These are phyloP conservation scores for Tolypocladium capitatum DNA, from an alignment of 2,329 filamentous ascomycete species.

Conservation along the genomic window DNA sequence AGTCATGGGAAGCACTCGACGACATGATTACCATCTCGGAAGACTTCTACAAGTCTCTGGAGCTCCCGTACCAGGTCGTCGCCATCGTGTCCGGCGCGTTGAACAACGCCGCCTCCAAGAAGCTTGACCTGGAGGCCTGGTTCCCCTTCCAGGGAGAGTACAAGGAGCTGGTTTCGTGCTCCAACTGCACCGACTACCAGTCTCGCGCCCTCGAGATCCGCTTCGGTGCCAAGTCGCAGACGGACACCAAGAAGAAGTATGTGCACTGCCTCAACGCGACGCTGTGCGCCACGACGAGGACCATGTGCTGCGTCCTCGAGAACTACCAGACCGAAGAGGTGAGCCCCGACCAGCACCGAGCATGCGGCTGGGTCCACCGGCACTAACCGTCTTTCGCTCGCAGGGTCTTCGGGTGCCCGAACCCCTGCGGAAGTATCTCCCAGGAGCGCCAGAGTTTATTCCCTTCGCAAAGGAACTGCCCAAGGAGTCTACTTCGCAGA, in stretches of 20 bases:
- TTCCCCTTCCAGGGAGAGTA: constrained; percentile 95
- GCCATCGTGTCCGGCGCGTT: constrained; percentile 92
- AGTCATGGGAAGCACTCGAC: constrained; percentile 88
- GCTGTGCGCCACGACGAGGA: constrained; percentile 79
- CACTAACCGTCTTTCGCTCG: neutral
- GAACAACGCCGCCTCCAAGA: constrained; percentile 67
- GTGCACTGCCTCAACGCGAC: constrained; percentile 88
- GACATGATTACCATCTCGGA: constrained; percentile 84
- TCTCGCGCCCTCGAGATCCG: constrained; percentile 86
- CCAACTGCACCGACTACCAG: constrained; percentile 97
- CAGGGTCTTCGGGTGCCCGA: constrained; percentile 70
- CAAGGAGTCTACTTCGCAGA: constrained; percentile 41
- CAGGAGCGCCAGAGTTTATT: constrained; percentile 78
- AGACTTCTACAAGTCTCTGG: constrained; percentile 86
- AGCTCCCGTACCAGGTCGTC: constrained; percentile 81
- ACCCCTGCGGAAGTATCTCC: constrained; percentile 77
- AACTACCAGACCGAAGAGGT: constrained; percentile 90
- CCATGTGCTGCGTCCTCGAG: constrained; percentile 87
- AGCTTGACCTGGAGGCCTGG: constrained; percentile 93
- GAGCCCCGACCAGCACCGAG: constrained; percentile 17
- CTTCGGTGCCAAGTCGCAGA: constrained; percentile 77
- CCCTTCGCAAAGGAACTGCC: constrained; percentile 77
- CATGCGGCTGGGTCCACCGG: neutral
- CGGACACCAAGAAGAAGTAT: constrained; percentile 75
- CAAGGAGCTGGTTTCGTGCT: constrained; percentile 95